Base-by-base conservation (phyloP, 441 rosid species). In the Codiaeum variegatum region DNA sequence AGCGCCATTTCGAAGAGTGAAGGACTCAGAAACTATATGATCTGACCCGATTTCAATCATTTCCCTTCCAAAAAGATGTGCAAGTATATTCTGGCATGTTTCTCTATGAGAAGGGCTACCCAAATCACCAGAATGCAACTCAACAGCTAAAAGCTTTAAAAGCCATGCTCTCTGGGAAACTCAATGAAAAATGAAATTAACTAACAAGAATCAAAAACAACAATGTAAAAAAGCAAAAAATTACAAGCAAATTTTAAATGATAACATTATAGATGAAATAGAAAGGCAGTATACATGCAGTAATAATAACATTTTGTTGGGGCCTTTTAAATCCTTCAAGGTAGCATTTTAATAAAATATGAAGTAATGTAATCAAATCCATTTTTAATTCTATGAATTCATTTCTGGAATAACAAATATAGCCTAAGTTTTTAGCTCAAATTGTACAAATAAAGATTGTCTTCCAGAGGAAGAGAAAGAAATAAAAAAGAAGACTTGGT, bases 131-230 rank as follows among this genome's bases (percentile, higher is more conserved):
- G 86, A 80, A 82, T 92, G 97, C 87, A 95, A 79, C 72, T 90
- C 97, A 78, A 90, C 73, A 74, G 95, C 93, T 77, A 93, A 86
- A 77, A 95, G 97, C 86, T 95, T 91, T 84, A 91, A 80, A 49
- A 95, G 85, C 99, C 99, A 95, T 40, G 98, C 96, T 83, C 98
- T 90, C 99, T 94, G 77, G n/a, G 36, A 68, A 81, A 75, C 54
- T 70, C 72, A 68, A 76, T 34, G 24, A 76, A 16, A 52, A 56
- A 28, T 70, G 65, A 67, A 77, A 52, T 19, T 66, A 70, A 73
- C 8, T 66, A 70, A 73, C 8, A 55, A 60, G 67, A 80, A 65
- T 34, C 11, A 52, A 70, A 44, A 9, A 21, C 29, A 62, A 24
- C 26, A 38, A 70, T 28, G 26, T 32, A 38, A 42, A 18, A 59